Conservation (phyloP, 1,139 yeast genomes). For the Nakaseomyces bracarensis region DNA sequence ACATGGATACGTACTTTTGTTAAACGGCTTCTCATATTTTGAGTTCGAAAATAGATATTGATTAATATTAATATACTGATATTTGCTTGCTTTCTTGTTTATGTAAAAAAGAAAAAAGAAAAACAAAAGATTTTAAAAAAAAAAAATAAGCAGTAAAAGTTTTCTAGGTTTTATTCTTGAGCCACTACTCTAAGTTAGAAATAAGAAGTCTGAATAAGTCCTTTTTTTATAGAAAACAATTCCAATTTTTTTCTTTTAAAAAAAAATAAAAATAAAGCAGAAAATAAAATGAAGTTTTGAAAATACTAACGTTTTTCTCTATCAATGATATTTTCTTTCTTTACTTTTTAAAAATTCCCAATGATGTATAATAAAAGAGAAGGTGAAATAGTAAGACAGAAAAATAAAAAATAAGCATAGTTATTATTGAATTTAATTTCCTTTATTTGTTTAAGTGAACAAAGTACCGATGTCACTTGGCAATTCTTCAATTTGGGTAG, state of each 20-base stretch:
- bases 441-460: conserved; percentile 34
- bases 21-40: too few relatives aligned
- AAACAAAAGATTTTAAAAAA: neutral
- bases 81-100: neutral
- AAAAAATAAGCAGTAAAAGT: neutral
- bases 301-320: too few relatives aligned
- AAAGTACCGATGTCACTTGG: conserved; percentile 88
- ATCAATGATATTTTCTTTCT: neutral
- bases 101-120: neutral
- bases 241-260: too few relatives aligned
- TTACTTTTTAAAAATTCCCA: neutral
- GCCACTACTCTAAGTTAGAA: too few relatives aligned
- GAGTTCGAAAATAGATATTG: conserved; percentile 4
- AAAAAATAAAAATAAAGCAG: neutral
- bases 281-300: neutral
- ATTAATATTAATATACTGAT: conserved; percentile 6
- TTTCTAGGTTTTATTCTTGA: too few relatives aligned
- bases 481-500: conserved; percentile 97
- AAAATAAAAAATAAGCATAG: neutral
- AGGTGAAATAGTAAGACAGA: neutral
- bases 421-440: conserved; percentile 6
- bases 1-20: too few relatives aligned
- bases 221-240: too few relatives aligned
- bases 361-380: conserved; percentile 1
- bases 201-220: too few relatives aligned